phyloP scores from a whole-genome alignment of 768 basidiomycete genomes.

The Mycena rosella region DNA sequence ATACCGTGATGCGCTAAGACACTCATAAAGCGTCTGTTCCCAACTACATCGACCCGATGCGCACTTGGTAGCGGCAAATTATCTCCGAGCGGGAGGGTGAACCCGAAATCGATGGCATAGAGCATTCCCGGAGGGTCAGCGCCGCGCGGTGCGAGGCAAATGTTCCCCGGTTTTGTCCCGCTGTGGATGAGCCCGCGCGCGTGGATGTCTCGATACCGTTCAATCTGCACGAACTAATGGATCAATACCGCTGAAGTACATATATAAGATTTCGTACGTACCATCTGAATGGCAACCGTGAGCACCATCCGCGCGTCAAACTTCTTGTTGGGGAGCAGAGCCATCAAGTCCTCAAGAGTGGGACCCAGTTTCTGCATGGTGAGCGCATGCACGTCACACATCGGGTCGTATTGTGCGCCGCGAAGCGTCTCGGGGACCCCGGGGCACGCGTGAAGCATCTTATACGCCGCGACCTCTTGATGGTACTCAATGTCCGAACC shows the following conservation, averaged over 20 bases:
- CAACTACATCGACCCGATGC: constrained; percentile 38
- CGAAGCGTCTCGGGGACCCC: neutral
- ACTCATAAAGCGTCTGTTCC: constrained; percentile 48
- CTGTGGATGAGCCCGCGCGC: constrained; percentile 44
- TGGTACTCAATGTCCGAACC: neutral
- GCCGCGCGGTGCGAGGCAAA: constrained; percentile 40
- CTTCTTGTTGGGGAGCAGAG: constrained; percentile 28
- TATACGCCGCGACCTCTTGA: neutral
- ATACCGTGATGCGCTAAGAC: constrained; percentile 48
- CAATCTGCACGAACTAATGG: constrained; percentile 37
- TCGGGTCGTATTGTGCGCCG: neutral
- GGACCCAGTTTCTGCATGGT: constrained; percentile 43
- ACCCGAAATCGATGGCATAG: constrained; percentile 47
- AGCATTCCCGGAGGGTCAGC: constrained; percentile 22
- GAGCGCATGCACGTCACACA: neutral
- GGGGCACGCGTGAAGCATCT: neutral
- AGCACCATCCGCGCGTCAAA: constrained; percentile 42
- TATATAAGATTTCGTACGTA: constrained; percentile 7
- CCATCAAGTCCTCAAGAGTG: constrained; percentile 41
- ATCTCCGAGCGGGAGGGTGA: constrained; percentile 35
- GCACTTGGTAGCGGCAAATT: constrained; percentile 37
- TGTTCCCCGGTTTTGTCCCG: constrained; percentile 49
- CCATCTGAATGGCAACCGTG: constrained; percentile 48
- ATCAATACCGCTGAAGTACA: too few relatives aligned
- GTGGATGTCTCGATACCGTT: constrained; percentile 44